Conservation (phyloP, 768 basidiomycete species). For the Boletus patriciae region DNA sequence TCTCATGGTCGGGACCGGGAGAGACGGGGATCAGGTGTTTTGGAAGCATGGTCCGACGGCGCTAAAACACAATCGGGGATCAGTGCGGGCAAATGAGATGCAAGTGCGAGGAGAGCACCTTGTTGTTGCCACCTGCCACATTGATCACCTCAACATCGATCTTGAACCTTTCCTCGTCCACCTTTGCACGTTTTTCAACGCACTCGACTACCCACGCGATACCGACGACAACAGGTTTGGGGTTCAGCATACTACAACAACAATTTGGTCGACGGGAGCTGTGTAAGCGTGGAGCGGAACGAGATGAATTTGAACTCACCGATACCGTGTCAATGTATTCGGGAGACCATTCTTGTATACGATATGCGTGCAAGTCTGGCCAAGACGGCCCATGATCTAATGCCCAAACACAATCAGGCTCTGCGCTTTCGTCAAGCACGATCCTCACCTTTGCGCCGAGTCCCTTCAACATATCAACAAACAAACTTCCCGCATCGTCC, state of each 20-base stretch:
- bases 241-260: constrained; percentile 54
- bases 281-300: neutral
- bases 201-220: constrained; percentile 91
- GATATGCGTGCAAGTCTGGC: constrained; percentile 78
- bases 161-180: constrained; percentile 65
- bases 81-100: neutral
- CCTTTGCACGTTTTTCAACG: constrained; percentile 60
- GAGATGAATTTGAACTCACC: constrained; percentile 40
- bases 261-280: neutral
- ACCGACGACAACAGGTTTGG: constrained; percentile 71
- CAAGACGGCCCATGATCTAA: constrained; percentile 63
- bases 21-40: constrained; percentile 47
- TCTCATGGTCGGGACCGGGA: constrained; percentile 13
- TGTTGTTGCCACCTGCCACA: constrained; percentile 59
- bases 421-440: neutral
- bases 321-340: constrained; percentile 71
- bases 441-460: constrained; percentile 75
- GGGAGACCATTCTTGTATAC: constrained; percentile 81
- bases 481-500: constrained; percentile 77
- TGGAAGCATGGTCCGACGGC: constrained; percentile 73
- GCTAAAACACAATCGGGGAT: constrained; percentile 40
- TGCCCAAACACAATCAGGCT: neutral
- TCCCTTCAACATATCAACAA: constrained; percentile 77
- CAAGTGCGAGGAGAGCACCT: constrained; percentile 42
- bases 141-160: constrained; percentile 62